Base-by-base conservation (phyloP, 768 basidiomycete species). In the Calocybe cyanea region DNA sequence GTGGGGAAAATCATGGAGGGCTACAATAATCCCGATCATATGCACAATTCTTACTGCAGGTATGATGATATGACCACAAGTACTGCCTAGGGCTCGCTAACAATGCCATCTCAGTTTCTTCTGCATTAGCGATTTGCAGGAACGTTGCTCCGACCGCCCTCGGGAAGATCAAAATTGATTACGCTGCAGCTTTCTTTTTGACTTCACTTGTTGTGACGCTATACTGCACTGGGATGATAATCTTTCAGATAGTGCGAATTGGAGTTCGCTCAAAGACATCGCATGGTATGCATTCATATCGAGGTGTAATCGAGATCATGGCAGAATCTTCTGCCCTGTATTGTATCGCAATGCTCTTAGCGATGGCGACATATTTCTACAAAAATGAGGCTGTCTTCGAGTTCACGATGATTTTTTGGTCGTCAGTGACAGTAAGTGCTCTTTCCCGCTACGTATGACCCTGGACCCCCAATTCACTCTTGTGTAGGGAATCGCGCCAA, bases 331-430 rank as follows among this genome's bases (percentile, higher is more conserved):
- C 53, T 5, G 40, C 40, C 15, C 28, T 54, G 18, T 51, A 54
- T 30, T 54, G 35, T 23, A 37, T 54, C 25, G 53, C 53, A 17
- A 54, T 50, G n/a, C 38, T 54, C 18, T 54, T 54, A 15, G 53
- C 47, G 6, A 19, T 54, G 15, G 28, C 51, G 3, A 47, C 53
- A 4, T 54, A 54, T 19, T 17, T 51, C 15, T 34, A 24, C 11
- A n/a, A n/a, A n/a, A 54, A 50, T 7, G 53, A 50, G 5, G 49
- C 53, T 17, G 50, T 38, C 18, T 54, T 50, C 4, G 49, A 54
- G 36, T 54, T 38, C n/a, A 50, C 53, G 10, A 51, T 50, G 15
- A 50, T 50, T 0, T 54, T 54, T 44, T 54, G 53, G 53, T 46
- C 46, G 3, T 43, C 53, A 2, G 31, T 54, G 18, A 54, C 53